A percentile compares a stretch with the other conserved stretches of the same genome.
phyloP scores from a whole-genome alignment of 73 alveolate species.

The Paramecium sexaurelia region DNA sequence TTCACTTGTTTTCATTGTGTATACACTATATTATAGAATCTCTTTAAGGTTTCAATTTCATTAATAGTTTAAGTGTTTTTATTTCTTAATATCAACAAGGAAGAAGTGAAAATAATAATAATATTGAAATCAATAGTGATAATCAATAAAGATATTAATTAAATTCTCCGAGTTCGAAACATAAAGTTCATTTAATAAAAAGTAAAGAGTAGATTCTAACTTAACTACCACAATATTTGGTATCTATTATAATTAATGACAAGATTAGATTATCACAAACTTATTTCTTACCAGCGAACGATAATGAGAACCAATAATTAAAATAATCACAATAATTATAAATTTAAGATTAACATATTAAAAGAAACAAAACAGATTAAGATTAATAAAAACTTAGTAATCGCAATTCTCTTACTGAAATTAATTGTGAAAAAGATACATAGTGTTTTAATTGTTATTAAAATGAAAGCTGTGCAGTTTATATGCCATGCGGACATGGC shows the following conservation, averaged over 20 bases:
- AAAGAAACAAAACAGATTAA: background rate
- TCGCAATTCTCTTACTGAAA: background rate
- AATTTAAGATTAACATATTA: background rate
- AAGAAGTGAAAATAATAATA: background rate
- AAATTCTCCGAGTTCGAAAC: conserved; percentile 29
- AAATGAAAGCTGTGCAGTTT: conserved; percentile 17
- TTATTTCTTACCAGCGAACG: background rate
- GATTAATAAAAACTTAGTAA: background rate
- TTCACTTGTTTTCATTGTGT: background rate
- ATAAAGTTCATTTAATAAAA: background rate
- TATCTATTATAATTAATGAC: background rate
- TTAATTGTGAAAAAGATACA: background rate
- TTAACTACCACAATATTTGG: background rate
- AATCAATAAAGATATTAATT: background rate
- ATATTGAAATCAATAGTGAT: background rate
- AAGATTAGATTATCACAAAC: conserved; percentile 45
- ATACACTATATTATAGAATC: conserved; percentile 10
- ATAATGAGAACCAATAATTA: background rate
- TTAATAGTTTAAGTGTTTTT: background rate
- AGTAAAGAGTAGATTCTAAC: conserved; percentile 1
- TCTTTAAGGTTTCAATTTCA: background rate
- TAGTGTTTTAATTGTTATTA: conserved; percentile 45
- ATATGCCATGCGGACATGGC: conserved; percentile 54
- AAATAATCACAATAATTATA: background rate
- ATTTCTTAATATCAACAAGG: background rate